Base-by-base conservation (phyloP, 2,329 filamentous ascomycete genomes). In the Aspergillus quadrilineatus region DNA sequence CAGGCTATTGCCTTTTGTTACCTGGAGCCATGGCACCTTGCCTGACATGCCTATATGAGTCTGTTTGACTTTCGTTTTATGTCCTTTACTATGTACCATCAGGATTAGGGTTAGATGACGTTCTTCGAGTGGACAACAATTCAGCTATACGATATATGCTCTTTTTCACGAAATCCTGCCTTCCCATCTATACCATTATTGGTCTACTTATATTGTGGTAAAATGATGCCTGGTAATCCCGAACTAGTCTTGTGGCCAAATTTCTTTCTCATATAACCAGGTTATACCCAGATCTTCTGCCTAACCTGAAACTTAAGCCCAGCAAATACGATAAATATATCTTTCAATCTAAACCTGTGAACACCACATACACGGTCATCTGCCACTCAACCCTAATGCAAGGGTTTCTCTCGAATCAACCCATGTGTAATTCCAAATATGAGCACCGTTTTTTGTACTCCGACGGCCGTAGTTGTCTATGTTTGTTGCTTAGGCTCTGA, bases 21-120 rank as follows among this genome's bases (percentile, higher is more conserved):
- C 8, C 36, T 17, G 26, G 14, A 17, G 10, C 46, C 8, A 17
- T 26, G 32, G n/a, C 50, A 15, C 8, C 6, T 10, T 17, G 22
- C 6, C 29, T 17, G 14, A 8, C 17, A 9, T 26, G 17, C 37
- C 15, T n/a, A n/a, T 17, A 37, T 39, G 10, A 12, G 5, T 41
- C 14, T 17, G 10, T 34, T 34, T n/a, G 28, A 22, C 37, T 47
- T 49, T 3, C 17, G 30, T 15, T 46, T 53, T 26, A 32, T 46
- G 32, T 45, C 34, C 30, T 39, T 32, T 46, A 39, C 28, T 32
- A 34, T 53, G 50, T 53, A 53, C 22, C 34, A 46, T 39, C 43
- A 46, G 42, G 42, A 46, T 39, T 46, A 46, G 30, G 42, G 50
- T 46, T 50, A 34, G 50, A 45, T 37, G 2, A 14, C 28, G 28